Conservation (phyloP, 2,329 filamentous ascomycete genomes). For the Ophiocordyceps camponoti-rufipedis region DNA sequence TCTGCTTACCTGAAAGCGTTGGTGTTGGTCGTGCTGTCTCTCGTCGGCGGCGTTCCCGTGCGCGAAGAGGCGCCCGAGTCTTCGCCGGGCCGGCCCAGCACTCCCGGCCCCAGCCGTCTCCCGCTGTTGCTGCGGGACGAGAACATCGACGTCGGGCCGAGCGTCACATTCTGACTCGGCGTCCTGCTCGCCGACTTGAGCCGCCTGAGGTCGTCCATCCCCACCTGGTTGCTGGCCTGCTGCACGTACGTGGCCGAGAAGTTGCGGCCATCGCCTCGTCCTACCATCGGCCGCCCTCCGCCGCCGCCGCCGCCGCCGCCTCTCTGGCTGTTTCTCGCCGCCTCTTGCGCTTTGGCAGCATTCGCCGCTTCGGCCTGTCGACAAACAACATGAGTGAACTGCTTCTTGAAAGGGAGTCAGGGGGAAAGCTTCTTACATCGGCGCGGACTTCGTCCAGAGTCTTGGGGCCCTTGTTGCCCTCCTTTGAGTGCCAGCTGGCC, state of each 20-base stretch:
- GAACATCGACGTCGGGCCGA: constrained; percentile 79
- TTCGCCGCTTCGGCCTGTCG: constrained; percentile 49
- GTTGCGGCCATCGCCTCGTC: constrained; percentile 73
- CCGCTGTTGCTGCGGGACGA: constrained; percentile 83
- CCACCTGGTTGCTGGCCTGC: constrained; percentile 68
- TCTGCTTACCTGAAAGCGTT: constrained; percentile 82
- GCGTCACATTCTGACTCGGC: constrained; percentile 42
- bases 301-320: constrained; percentile 22
- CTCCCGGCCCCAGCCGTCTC: constrained; percentile 61
- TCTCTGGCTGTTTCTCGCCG: constrained; percentile 40
- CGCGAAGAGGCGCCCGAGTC: constrained; percentile 79
- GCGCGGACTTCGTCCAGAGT: constrained; percentile 84
- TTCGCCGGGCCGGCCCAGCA: constrained; percentile 56
- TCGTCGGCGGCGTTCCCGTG: constrained; percentile 66
- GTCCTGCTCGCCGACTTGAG: constrained; percentile 47
- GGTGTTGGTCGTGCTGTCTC: constrained; percentile 42
- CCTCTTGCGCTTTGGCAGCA: constrained; percentile 67
- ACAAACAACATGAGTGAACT: constrained; percentile 7
- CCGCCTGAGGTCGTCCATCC: constrained; percentile 78
- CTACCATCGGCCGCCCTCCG: constrained; percentile 51
- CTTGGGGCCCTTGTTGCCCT: constrained; percentile 86
- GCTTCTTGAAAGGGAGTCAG: neutral
- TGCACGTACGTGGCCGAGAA: constrained; percentile 59
- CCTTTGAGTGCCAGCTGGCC: constrained; percentile 69
- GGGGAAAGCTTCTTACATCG: constrained; percentile 31